Evolutionary conservation across 306 rosid species (phyloP), one percentile per base, ranked within the genome.

Genomic region (Hippophae tibetana): DNA sequence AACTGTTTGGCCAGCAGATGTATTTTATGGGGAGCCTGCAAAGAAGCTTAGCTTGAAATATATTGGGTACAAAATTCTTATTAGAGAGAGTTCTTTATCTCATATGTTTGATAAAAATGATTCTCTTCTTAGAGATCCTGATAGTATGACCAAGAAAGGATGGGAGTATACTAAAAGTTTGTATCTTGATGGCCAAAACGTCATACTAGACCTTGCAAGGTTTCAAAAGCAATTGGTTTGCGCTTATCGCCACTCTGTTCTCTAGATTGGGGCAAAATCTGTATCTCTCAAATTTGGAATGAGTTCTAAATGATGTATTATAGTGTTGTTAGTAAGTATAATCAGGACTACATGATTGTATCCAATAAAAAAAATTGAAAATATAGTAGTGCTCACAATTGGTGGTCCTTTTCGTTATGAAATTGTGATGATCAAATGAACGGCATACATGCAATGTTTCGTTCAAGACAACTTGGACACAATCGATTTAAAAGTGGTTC

Each of bases 91-190:
- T 72, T 80, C 99, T 5, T 69, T 93, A 40, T 88, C 66, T 42
- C 73, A 43, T 2, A 69, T 8, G 46, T 88, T 85, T 54, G 79
- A 70, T 49, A 69, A 52, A 64, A 61, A 75, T 47, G 95, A 93
- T 69, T 79, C 81, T 44, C 64, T 93, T 73, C 78, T 93, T 43
- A 71, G 65, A 38, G 76, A 93, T 73, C 95, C 97, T 13, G 5
- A 42, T 3, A 84, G 95, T 66, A 79, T 93, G 9, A 85, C 53
- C 52, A 52, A 63, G 11, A 86, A 78, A 56, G 97, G 97, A 10
- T 93, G 99, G 99, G 73, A 86, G 48, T 93, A 71, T 77, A 93
- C 99, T 2, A 93, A 93, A 73, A 84, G 80, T 64, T 82, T 88
- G 56, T 93, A 93, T 71, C 99, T 93, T 66, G 94, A 86, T 42